Base-by-base conservation (phyloP, 2,329 filamentous ascomycete species). In the Cladophialophora immunda region DNA sequence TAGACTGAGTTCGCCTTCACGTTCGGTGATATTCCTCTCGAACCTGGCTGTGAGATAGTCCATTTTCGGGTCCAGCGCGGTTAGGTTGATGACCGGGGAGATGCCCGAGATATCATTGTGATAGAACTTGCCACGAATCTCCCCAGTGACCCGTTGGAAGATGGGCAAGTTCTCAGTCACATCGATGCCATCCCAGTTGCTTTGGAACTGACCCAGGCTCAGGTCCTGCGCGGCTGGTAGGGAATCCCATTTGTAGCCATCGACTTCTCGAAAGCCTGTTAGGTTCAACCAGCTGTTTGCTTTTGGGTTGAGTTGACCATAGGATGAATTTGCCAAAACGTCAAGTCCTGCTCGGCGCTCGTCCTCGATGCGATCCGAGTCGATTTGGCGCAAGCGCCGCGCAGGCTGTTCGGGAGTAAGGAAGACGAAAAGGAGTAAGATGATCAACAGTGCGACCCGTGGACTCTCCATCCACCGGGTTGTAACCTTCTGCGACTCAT, bases 101-200 rank as follows among this genome's bases (percentile, higher is more conserved):
- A 83, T 72, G 78, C 82, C 69, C 70, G 76, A 63, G 79, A 82
- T 73, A 52, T 81, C 83, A 57, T 81, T 84, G 53, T 88, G 87
- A 62, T 89, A 82, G 91, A 92, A 97, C 65, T 89, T 83, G n/a
- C 93, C 93, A 56, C 88, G 86, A 41, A 96, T 83, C 34, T 89
- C 89, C 4, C 93, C 92, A 1, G 92, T 93, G 5, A 91, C 86
- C 75, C 96, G 94, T 75, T 86, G 86, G 84, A 94, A 97, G n/a
- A 90, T 81, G 0, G 86, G 83, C 62, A 90, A 79, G 6, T 50
- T 58, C 19, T 64, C 82, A 78, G 58, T 74, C 15, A 81, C 80
- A 38, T 82, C 76, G 2, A 80, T 78, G 2, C 79, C 79, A 29
- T 82, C 76, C 47, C 79, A 77, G 13, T 81, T 79, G 52, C 82